Base-by-base conservation (phyloP, 345 rosid species). In the Psidium friedrichsthalianum region DNA sequence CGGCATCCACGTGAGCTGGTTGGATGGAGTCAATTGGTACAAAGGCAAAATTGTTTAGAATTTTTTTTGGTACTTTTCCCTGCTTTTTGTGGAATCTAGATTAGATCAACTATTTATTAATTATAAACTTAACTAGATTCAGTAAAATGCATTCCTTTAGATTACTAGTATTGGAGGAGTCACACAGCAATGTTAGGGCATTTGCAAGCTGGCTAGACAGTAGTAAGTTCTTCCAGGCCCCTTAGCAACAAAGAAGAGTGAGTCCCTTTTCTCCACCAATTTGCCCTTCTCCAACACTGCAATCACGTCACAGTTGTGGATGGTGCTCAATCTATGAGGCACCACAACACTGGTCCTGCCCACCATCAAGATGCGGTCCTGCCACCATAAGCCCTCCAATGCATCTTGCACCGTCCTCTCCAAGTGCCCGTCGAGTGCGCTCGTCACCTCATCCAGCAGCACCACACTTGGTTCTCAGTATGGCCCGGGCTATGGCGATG, bases 371-470 rank as follows among this genome's bases (percentile, higher is more conserved):
- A n/a, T n/a, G n/a, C n/a, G n/a, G n/a, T n/a, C n/a, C n/a, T n/a
- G n/a, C n/a, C n/a, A n/a, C n/a, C n/a, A n/a, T n/a, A n/a, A 81
- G 12, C 85, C 84, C 85, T 90, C 90, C 3, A 90, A 56, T 13
- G 92, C 90, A 32, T 90, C 90, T 11, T 88, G 92, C 20, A 89
- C 90, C 29, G 89, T 83, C 52, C 84, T 85, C 42, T 90, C 92
- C 4, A 90, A 82, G 20, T 85, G 83, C 8, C 86, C 24, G 12
- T 90, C 91, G 15, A 90, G 90, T 3, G 92, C 90, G 25, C 92
- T 90, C 2, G 92, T 90, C 3, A 90, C 92, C 81, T 89, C 90
- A 2, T 90, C 92, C 5, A 90, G 47, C 25, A 90, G 58, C 64
- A 89, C 16, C 6, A 90, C 9, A 1, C 83, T 42, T 0, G 91